Evolutionary conservation across 148 eudicot species (phyloP), one percentile per base, ranked within the genome.

Genomic region (Oxyria digyna): DNA sequence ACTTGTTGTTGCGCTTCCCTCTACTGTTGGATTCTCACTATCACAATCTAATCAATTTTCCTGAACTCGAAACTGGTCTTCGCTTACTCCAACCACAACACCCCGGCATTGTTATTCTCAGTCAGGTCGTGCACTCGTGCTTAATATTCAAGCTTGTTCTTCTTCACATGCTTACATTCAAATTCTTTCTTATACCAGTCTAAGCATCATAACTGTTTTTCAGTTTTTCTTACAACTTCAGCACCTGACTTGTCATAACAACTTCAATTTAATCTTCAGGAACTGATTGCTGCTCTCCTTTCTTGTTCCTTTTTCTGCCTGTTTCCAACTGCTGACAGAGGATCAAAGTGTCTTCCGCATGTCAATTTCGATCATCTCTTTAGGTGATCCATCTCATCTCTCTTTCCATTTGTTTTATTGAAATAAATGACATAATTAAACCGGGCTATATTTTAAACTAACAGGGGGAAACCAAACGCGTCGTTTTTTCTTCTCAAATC

Each of bases 311-410:
- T 94, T 81, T 87, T 94, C 78, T 94, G 97, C 81, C 83, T 94
- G 83, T 94, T 87, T 80, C 99, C 97, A 64, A 71, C 67, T 27
- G 75, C 76, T 65, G 64, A 71, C 71, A 85, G 99, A 87, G 85
- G 81, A 80, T 82, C 86, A 79, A 84, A 85, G 68, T 83, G 77
- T 87, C 93, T 94, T 68, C 99, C 87, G 75, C 32, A 59, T 41
- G 84, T 91, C 96, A 94, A 94, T 86, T 94, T 91, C 80, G 97
- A 91, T 86, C 35, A 74, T 69, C 82, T 94, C 77, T 94, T 90
- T 88, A 84, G 84, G 97, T 94, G 42, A 63, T 23, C 14, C 31
- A 90, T 81, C 92, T 83, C 48, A 50, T 75, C 73, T 38, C 18
- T 71, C n/a, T 54, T 54, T 21, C 62, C 14, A 24, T 54, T 54